Percentiles rank a stretch among this genome's conserved stretches.
Evolutionary conservation across 106 monocot genomes (phyloP).

Genomic region (Vanilla planifolia): DNA sequence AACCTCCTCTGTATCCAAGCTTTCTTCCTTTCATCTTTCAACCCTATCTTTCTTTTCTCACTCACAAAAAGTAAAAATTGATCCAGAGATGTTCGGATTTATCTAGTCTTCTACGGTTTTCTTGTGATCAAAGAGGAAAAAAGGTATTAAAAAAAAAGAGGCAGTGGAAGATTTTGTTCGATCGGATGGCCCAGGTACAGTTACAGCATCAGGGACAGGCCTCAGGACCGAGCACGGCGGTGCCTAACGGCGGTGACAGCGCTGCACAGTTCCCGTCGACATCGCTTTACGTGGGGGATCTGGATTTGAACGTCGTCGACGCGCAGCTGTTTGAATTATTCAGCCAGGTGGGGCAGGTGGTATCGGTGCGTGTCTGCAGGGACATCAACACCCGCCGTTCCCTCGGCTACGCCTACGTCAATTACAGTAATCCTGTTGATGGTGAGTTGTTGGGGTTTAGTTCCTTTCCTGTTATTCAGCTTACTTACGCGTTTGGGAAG

Average conservation of each 20-base stretch:
- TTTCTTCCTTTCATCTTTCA: neutral
- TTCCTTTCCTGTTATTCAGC: too few species aligned
- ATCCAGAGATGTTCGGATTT: neutral
- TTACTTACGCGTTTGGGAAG: too few species aligned
- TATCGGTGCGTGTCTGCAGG: constrained; percentile 52
- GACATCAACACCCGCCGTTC: constrained; percentile 39
- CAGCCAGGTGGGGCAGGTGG: constrained; percentile 39
- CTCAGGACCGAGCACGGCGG: neutral
- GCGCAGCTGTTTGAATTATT: constrained; percentile 48
- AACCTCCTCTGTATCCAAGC: neutral
- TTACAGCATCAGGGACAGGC: neutral
- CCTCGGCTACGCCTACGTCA: constrained; percentile 67
- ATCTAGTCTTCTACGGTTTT: constrained; percentile 6
- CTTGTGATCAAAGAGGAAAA: neutral
- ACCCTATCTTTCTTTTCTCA: neutral
- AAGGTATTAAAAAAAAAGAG: neutral
- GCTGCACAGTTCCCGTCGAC: constrained; percentile 19
- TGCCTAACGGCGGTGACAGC: constrained; percentile 8
- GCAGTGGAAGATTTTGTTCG: neutral
- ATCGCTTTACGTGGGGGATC: constrained; percentile 58
- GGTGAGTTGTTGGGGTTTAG: too few species aligned
- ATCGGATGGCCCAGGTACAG: constrained; percentile 4
- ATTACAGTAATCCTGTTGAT: constrained; percentile 35
- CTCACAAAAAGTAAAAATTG: constrained; percentile 2
- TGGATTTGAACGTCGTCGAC: constrained; percentile 43